Conservation (phyloP, 768 basidiomycete species). For the Leucogyrophana mollusca region DNA sequence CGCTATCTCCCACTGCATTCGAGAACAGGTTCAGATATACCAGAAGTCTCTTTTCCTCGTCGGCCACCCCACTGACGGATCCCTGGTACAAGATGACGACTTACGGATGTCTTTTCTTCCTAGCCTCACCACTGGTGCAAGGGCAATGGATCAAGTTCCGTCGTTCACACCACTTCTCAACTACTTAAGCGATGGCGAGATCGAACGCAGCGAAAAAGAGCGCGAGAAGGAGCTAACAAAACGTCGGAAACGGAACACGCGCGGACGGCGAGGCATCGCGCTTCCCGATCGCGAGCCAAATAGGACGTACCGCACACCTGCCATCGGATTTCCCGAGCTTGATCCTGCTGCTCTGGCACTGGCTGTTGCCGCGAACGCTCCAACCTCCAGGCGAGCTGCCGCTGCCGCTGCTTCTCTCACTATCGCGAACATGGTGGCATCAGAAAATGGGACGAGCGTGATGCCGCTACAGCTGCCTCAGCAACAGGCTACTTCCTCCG, state of each 20-base stretch:
- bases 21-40: constrained; percentile 91
- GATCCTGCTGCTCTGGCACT: constrained; percentile 69
- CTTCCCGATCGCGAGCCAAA: constrained; percentile 93
- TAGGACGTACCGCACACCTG: constrained; percentile 88
- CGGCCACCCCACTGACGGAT: constrained; percentile 82
- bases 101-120: constrained; percentile 88
- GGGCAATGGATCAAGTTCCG: constrained; percentile 74
- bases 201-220: constrained; percentile 88
- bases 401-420: constrained; percentile 80
- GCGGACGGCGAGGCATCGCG: constrained; percentile 75
- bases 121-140: constrained; percentile 64
- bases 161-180: constrained; percentile 88
- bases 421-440: constrained; percentile 92
- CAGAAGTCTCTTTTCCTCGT: constrained; percentile 90
- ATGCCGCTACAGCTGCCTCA: constrained; percentile 42
- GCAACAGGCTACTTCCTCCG: constrained; percentile 31
- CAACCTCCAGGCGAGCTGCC: constrained; percentile 77
- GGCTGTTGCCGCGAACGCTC: constrained; percentile 62
- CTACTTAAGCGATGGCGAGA: constrained; percentile 84
- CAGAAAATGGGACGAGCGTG: constrained; percentile 76
- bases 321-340: constrained; percentile 79
- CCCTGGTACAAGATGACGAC: constrained; percentile 83
- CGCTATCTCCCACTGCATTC: constrained; percentile 91
- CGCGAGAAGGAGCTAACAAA: constrained; percentile 90
- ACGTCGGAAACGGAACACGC: constrained; percentile 80